These are phyloP conservation scores for Penicillium arizonense DNA, from an alignment of 495 filamentous ascomycete species.

Conservation along the genomic window DNA sequence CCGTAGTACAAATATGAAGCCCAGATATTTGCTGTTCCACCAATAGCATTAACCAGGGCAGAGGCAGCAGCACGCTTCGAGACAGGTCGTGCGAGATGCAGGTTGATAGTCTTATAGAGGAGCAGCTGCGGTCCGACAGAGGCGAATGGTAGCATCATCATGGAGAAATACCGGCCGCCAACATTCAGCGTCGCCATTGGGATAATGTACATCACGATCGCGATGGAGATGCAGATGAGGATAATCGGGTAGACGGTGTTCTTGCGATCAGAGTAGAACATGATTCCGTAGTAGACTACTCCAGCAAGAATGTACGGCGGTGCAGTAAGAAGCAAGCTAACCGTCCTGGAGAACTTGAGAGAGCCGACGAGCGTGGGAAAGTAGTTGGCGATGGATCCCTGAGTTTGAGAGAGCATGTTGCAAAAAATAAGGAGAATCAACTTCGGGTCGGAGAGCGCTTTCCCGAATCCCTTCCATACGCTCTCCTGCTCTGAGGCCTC, in stretches of 20 bases:
- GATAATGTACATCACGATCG: conserved; percentile 27
- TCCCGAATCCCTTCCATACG: conserved; percentile 15
- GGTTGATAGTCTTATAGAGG: conserved; percentile 30
- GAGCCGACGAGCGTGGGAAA: conserved; percentile 77
- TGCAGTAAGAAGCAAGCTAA: conserved; percentile 38
- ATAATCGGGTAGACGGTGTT: conserved; percentile 25
- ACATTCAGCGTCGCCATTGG: conserved; percentile 20
- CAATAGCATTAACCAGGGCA: conserved; percentile 32
- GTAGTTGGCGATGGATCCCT: conserved; percentile 56
- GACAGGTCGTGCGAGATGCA: conserved; percentile 25
- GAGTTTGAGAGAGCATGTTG: conserved; percentile 29
- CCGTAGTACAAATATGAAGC: conserved; percentile 37
- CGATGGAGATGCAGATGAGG: conserved; percentile 21
- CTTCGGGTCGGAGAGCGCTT: conserved; percentile 26
- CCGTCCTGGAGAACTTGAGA: conserved; percentile 58
- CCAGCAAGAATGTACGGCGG: conserved; percentile 27
- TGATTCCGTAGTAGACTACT: conserved; percentile 20
- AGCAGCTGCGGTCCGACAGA: conserved; percentile 30
- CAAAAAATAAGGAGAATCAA: conserved; percentile 23
- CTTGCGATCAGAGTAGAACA: conserved; percentile 27
- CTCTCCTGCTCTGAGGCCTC: conserved; percentile 23
- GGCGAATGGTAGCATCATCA: conserved; percentile 29
- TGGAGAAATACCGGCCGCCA: conserved; percentile 28
- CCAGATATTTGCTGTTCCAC: conserved; percentile 41
- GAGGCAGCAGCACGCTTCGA: conserved; percentile 31